These are phyloP conservation scores for Pseudonitzschia pungens DNA, from an alignment of 108 stramenopile genomes.

Conservation along the genomic window DNA sequence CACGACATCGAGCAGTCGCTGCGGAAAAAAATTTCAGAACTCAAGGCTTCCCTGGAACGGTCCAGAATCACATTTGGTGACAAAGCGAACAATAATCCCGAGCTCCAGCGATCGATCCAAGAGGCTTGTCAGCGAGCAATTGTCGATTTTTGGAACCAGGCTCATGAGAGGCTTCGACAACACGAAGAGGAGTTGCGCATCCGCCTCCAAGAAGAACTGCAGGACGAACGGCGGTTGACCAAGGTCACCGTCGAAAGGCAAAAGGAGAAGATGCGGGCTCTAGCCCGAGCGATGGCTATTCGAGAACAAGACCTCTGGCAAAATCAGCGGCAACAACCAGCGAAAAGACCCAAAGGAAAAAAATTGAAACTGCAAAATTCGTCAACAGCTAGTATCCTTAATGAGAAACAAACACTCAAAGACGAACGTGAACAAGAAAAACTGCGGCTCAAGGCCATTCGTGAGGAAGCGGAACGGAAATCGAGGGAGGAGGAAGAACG, in stretches of 20 bases:
- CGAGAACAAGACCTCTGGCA: conserved; percentile 19
- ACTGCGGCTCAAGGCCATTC: neutral
- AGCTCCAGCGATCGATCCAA: neutral
- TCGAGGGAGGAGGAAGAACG: conserved; percentile 15
- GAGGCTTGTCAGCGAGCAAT: neutral
- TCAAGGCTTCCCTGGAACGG: neutral
- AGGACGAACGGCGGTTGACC: conserved; percentile 6
- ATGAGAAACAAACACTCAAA: no score
- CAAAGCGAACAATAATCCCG: neutral
- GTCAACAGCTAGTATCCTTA: no score
- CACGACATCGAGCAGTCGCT: neutral
- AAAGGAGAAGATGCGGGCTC: conserved; percentile 30
- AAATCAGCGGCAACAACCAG: conserved; percentile 4
- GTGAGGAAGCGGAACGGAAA: conserved; percentile 19
- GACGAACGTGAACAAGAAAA: neutral
- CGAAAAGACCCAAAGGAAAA: conserved; percentile 7
- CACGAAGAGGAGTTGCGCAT: conserved; percentile 17
- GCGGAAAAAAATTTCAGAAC: neutral
- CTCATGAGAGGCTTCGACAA: neutral
- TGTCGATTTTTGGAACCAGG: conserved; percentile 4
- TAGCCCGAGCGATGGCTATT: conserved; percentile 26
- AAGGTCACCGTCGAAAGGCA: conserved; percentile 18
- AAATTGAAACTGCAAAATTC: conserved; percentile 3
- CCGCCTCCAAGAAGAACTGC: conserved; percentile 11
- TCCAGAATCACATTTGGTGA: no score